These are phyloP conservation scores for Mrakia frigida DNA, from an alignment of 768 basidiomycete genomes.

Conservation along the genomic window DNA sequence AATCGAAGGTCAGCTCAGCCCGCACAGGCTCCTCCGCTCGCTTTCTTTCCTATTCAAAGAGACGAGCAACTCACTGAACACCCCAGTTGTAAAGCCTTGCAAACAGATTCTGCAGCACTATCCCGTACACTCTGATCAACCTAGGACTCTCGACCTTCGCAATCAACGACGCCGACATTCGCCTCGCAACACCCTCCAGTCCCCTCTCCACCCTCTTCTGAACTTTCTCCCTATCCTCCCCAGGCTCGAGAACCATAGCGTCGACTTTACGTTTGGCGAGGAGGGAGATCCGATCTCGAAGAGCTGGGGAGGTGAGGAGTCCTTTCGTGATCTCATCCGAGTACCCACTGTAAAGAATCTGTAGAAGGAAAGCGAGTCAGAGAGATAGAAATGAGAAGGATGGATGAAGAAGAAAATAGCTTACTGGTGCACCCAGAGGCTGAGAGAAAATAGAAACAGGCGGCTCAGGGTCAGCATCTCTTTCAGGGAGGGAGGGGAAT, in stretches of 20 bases:
- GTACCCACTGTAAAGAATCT: slow-evolving; percentile 24
- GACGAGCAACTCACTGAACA: background rate
- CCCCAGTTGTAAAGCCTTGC: slow-evolving; percentile 22
- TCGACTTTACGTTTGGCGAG: slow-evolving; percentile 17
- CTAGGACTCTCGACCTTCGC: slow-evolving; percentile 24
- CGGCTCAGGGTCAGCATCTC: background rate
- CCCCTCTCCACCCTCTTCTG: background rate
- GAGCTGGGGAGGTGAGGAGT: slow-evolving; percentile 5
- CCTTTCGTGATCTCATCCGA: background rate
- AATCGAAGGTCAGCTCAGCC: background rate
- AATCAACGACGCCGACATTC: slow-evolving; percentile 13
- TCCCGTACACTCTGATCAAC: slow-evolving; percentile 23
- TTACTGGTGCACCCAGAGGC: slow-evolving; percentile 24
- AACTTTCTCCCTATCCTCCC: background rate
- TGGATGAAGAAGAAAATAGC: background rate
- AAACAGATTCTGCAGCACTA: slow-evolving; percentile 21
- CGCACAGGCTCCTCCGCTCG: background rate
- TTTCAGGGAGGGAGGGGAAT: background rate
- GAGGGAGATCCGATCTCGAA: background rate
- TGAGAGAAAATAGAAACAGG: background rate
- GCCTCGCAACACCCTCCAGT: slow-evolving; percentile 10
- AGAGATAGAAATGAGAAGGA: background rate
- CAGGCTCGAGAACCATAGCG: background rate
- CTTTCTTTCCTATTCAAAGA: background rate
- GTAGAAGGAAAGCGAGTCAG: background rate